phyloP scores from a whole-genome alignment of 2,329 filamentous ascomycete species.

The Colletotrichum shisoi region DNA sequence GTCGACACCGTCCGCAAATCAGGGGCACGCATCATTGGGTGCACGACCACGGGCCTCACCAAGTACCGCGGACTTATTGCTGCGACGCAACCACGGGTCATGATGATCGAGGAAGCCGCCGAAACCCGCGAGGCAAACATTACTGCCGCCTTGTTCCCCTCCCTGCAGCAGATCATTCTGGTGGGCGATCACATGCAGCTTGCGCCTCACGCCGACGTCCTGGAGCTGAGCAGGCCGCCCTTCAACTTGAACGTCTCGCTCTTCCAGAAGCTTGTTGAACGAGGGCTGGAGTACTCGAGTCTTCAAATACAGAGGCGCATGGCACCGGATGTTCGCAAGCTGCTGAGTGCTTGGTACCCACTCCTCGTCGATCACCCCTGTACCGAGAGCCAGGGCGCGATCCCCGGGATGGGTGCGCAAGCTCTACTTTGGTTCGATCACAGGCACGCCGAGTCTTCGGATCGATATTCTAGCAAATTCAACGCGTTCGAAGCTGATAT shows the following conservation, averaged over 20 bases:
- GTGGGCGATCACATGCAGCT: slow-evolving; percentile 85
- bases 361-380: slow-evolving; percentile 55
- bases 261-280: slow-evolving; percentile 79
- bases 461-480: slow-evolving; percentile 70
- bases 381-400: slow-evolving; percentile 47
- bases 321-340: slow-evolving; percentile 55
- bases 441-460: slow-evolving; percentile 68
- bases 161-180: slow-evolving; percentile 62
- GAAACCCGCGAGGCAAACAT: slow-evolving; percentile 74
- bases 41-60: slow-evolving; percentile 80
- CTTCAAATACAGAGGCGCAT: slow-evolving; percentile 73
- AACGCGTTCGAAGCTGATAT: slow-evolving; percentile 79
- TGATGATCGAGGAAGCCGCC: slow-evolving; percentile 82
- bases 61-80: slow-evolving; percentile 79
- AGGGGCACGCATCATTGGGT: slow-evolving; percentile 63
- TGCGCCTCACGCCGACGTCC: slow-evolving; percentile 71
- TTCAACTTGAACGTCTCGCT: slow-evolving; percentile 77
- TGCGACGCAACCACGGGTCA: slow-evolving; percentile 69
- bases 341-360: slow-evolving; percentile 60
- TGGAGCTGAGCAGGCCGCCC: slow-evolving; percentile 65
- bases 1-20: slow-evolving; percentile 51
- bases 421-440: slow-evolving; percentile 54
- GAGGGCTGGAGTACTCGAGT: slow-evolving; percentile 68
- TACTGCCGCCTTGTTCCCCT: slow-evolving; percentile 59
- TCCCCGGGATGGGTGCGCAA: slow-evolving; percentile 56